Base-by-base conservation (phyloP, 1,284 basidiomycete genomes). In the Moniliophthora roreri region DNA sequence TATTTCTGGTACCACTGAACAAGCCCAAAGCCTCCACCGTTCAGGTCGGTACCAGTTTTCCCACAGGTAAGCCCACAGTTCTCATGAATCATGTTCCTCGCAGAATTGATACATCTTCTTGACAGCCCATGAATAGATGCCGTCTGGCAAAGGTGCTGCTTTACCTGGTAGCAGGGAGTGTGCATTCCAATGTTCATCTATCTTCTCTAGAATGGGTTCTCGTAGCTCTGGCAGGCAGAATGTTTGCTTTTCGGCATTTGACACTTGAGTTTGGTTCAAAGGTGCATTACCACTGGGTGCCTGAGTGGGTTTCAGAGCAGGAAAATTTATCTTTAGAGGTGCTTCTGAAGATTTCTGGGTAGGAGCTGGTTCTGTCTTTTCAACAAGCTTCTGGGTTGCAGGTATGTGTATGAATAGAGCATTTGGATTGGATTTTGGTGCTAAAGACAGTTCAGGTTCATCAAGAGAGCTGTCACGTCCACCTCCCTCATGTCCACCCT, bases 21-120 rank as follows among this genome's bases (percentile, higher is more conserved):
- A 20, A 16, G 55, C 51, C 55, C 55, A 57, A 10, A 56, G 57
- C 36, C 64, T 58, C 68, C 68, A 69, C 1, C 60, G 60, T 11
- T 52, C 61, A 1, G 28, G 41, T 4, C 64, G 53, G 48, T 66
- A 66, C 65, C 67, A n/a, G n/a, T n/a, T n/a, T n/a, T n/a, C n/a
- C n/a, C n/a, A n/a, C n/a, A n/a, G n/a, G n/a, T n/a, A n/a, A 66
- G 67, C 66, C 66, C 67, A 68, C 0, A 58, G 16, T 38, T 66
- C 65, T 0, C 20, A 64, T 3, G 69, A 50, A 34, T 68, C 56
- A 44, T 68, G 35, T 8, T 58, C 45, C 2, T 49, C 44, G 51
- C 68, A 70, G 49, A 59, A 69, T 3, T 54, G 48, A 53, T 70
- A 70, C 42, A 63, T 62, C 41, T 64, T 53, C 28, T 55, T 50